Evolutionary conservation across 768 basidiomycete species (phyloP).

Genomic region (Peribolospora kevripleyi): DNA sequence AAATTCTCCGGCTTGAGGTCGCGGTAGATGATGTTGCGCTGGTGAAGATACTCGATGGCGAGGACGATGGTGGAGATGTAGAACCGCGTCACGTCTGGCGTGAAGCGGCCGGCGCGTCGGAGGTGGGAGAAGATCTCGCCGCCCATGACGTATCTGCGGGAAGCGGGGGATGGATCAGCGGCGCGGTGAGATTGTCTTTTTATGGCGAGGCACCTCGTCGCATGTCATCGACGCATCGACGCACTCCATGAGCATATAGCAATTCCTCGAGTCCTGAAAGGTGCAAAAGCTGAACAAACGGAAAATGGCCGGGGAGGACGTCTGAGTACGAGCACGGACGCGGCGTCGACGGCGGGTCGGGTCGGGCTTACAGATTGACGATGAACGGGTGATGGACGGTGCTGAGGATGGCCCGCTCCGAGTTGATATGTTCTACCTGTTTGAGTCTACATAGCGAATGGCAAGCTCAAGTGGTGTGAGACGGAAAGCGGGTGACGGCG

Average conservation of each 20-base stretch:
- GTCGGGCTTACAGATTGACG: conserved; percentile 72
- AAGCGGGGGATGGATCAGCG: no score
- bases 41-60: conserved; percentile 80
- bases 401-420: conserved; percentile 79
- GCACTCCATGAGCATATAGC: conserved; percentile 76
- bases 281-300: conserved; percentile 22
- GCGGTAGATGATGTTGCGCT: conserved; percentile 91
- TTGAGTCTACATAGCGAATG: conserved; percentile 28
- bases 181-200: no score
- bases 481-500: neutral
- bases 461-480: conserved; percentile 15
- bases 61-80: conserved; percentile 90
- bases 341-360: no score
- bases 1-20: conserved; percentile 98
- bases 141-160: conserved; percentile 53
- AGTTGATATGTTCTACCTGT: conserved; percentile 94
- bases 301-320: no score
- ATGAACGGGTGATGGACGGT: conserved; percentile 83
- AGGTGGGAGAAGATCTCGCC: conserved; percentile 95
- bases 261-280: conserved; percentile 84
- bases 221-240: conserved; percentile 3
- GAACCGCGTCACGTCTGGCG: conserved; percentile 90
- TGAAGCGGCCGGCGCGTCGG: conserved; percentile 78
- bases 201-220: no score
- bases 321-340: neutral